These are phyloP conservation scores for Reutealis trisperma DNA, from an alignment of 345 rosid species.

Conservation along the genomic window DNA sequence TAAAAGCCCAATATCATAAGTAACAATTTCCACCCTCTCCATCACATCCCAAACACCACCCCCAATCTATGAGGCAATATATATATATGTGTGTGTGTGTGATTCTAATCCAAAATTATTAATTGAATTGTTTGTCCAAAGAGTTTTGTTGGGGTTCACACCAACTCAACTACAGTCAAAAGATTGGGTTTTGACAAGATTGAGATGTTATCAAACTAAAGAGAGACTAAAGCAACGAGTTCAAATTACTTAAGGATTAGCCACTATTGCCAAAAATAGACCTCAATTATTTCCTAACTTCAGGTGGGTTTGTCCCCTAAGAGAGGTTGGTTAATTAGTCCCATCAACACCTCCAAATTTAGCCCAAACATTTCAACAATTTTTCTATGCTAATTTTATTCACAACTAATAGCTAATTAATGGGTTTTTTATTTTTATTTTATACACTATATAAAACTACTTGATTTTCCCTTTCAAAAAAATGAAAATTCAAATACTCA, in stretches of 20 bases:
- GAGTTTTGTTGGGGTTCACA: conserved; percentile 1
- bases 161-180: conserved; percentile 26
- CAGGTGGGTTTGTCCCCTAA: conserved; percentile 45
- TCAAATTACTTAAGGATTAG: conserved; percentile 5
- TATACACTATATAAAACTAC: too few species aligned
- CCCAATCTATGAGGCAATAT: too few species aligned
- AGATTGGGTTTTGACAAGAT: conserved; percentile 39
- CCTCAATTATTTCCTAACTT: conserved; percentile 25
- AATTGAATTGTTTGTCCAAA: too few species aligned
- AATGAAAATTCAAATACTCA: too few species aligned
- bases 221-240: conserved; percentile 16
- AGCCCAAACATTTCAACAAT: conserved; percentile 14
- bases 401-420: too few species aligned
- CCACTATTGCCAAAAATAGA: conserved; percentile 20
- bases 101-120: too few species aligned
- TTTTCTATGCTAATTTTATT: background rate
- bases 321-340: conserved; percentile 41
- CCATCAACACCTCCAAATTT: conserved; percentile 21
- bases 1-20: too few species aligned
- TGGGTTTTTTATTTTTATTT: too few species aligned
- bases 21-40: too few species aligned
- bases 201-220: conserved; percentile 17
- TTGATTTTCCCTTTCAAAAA: background rate
- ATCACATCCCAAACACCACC: too few species aligned
- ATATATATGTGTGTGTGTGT: too few species aligned